Evolutionary conservation across 2,329 filamentous ascomycete species (phyloP).

Genomic region (Cladosporium velox): DNA sequence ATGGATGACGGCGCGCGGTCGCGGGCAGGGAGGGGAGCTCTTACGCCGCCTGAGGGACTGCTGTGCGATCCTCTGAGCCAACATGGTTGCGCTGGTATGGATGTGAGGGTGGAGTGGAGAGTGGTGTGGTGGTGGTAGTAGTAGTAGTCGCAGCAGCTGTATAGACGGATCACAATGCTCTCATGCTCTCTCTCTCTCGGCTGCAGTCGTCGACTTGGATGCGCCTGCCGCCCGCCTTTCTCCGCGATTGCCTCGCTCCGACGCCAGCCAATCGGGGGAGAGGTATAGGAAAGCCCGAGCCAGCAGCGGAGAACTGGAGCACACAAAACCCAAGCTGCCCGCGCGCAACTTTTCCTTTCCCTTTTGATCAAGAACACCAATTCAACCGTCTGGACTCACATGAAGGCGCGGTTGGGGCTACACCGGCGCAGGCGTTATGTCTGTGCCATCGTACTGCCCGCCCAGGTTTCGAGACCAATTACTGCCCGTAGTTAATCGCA

Average conservation of each 20-base stretch:
- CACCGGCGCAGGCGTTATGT: constrained; percentile 35
- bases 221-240: background rate
- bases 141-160: constrained; percentile 19
- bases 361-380: constrained; percentile 20
- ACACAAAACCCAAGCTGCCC: constrained; percentile 11
- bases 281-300: constrained; percentile 3
- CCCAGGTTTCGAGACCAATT: constrained; percentile 48
- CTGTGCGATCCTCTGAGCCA: constrained; percentile 48
- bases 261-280: constrained; percentile 24
- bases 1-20: background rate
- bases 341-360: constrained; percentile 21
- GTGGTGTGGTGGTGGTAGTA: constrained; percentile 16
- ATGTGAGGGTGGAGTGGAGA: constrained; percentile 28
- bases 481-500: constrained; percentile 57
- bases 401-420: constrained; percentile 37
- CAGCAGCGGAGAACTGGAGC: background rate
- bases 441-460: constrained; percentile 27
- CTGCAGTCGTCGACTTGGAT: background rate
- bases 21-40: constrained; percentile 25
- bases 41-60: constrained; percentile 47
- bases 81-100: constrained; percentile 38
- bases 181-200: background rate
- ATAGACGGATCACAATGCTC: background rate
- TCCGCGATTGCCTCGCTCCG: constrained; percentile 21
- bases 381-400: constrained; percentile 35